Evolutionary conservation across 306 rosid genomes (phyloP), one percentile per base, ranked within the genome.

Genomic region (Medicago truncatula): DNA sequence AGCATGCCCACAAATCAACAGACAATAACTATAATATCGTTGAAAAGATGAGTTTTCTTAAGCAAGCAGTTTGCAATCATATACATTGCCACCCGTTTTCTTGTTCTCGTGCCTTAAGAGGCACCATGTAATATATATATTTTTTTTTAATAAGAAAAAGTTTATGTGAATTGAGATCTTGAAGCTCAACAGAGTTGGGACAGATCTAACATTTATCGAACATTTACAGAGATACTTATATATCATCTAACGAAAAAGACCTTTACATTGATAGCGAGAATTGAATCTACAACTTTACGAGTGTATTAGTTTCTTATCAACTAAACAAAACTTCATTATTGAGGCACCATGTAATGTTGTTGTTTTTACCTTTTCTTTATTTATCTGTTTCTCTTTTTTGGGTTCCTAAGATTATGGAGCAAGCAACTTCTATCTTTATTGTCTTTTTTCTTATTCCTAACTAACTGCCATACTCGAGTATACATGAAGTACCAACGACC

Each of bases 401-500:
- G 75, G 73, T 41, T 67, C 78, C 75, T 59, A 38, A 65, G 69
- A 70, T 65, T 70, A 52, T 39, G 82, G 40, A 46, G 23, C 67
- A 63, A 60, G 72, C 64, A 73, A 67, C 74, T 65, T 62, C 79
- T 70, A 74, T 76, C 76, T 70, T 84, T 73, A 53, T 54, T 83
- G 71, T 69, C 56, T 8, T 59, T 50, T 31, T 66, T 39, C n/a
- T 58, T 58, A 71, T 44, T 71, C 75, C 71, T 65, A 82, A 82
- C 71, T 65, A 82, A 82, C 82, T 65, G 43, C 53, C 84, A 40
- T 41, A 28, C 38, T 67, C 18, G 53, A 67, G 82, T 72, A 64
- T 70, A 67, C 46, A 36, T 36, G 60, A 70, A 79, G 78, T 63
- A 78, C 83, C 90, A 76, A 78, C 80, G 41, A 77, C 69, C 74